phyloP scores from a whole-genome alignment of 2,329 filamentous ascomycete species.

The Aspergillus pseudoterreus region DNA sequence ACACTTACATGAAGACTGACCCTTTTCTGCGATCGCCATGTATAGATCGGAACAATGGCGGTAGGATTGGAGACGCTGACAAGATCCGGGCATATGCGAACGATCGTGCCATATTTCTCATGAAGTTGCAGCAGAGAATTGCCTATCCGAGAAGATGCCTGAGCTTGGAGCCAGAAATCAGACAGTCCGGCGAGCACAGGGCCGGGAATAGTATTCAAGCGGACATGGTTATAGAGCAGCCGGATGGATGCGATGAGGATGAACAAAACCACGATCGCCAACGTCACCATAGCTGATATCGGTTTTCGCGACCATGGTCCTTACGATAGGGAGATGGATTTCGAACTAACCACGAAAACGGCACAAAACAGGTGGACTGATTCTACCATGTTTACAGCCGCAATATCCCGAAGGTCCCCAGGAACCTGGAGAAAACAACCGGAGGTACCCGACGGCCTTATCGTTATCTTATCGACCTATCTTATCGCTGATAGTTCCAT shows the following conservation, averaged over 20 bases:
- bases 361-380: background rate
- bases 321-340: background rate
- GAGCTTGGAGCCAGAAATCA: constrained; percentile 10
- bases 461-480: no score
- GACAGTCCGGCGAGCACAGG: constrained; percentile 11
- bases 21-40: background rate
- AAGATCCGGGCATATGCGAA: constrained; percentile 13
- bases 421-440: no score
- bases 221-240: constrained; percentile 12
- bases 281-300: background rate
- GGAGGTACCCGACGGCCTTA: no score
- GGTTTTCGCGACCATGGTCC: background rate
- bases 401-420: no score
- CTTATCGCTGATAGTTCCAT: no score
- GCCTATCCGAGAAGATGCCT: constrained; percentile 2
- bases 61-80: constrained; percentile 14
- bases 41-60: constrained; percentile 2
- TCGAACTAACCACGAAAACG: background rate
- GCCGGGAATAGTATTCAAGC: constrained; percentile 13
- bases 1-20: background rate
- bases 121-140: constrained; percentile 11
- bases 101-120: constrained; percentile 12
- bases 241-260: constrained; percentile 3
- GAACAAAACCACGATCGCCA: constrained; percentile 5
- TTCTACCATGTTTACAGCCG: no score